Conservation (phyloP, 2,329 filamentous ascomycete genomes). For the Byssochlamys sp. region DNA sequence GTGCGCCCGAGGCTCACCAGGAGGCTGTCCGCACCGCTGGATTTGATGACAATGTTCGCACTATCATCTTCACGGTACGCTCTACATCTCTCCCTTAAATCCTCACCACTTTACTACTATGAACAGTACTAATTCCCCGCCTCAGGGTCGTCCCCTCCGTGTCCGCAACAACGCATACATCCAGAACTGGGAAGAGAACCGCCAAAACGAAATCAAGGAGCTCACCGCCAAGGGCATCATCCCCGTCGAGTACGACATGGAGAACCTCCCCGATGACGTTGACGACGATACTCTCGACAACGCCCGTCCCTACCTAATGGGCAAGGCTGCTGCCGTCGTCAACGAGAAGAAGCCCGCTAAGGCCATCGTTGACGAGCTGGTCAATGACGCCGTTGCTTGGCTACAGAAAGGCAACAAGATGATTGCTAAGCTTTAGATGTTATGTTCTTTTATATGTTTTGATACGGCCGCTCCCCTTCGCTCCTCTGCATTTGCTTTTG, state of each 20-base stretch:
- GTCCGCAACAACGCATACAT: conserved; percentile 93
- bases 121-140: conserved; percentile 9
- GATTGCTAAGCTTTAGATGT: conserved; percentile 58
- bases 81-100: background rate
- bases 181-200: conserved; percentile 89
- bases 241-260: conserved; percentile 87
- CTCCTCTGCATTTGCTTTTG: background rate
- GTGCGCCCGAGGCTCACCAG: conserved; percentile 86
- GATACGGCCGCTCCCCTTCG: too few relatives aligned
- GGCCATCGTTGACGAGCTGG: conserved; percentile 88
- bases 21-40: conserved; percentile 84
- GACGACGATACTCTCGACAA: conserved; percentile 85
- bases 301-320: conserved; percentile 86
- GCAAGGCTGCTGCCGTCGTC: conserved; percentile 86
- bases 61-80: conserved; percentile 81
- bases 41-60: conserved; percentile 92
- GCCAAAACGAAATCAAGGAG: conserved; percentile 79
- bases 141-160: conserved; percentile 70
- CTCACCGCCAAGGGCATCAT: conserved; percentile 81
- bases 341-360: conserved; percentile 88
- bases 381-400: conserved; percentile 65
- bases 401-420: conserved; percentile 59
- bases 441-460: background rate
- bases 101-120: background rate
- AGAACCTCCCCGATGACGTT: conserved; percentile 63